Evolutionary conservation across 2,329 filamentous ascomycete genomes (phyloP), one percentile per base, ranked within the genome.

Genomic region (Alternaria tenuissima): DNA sequence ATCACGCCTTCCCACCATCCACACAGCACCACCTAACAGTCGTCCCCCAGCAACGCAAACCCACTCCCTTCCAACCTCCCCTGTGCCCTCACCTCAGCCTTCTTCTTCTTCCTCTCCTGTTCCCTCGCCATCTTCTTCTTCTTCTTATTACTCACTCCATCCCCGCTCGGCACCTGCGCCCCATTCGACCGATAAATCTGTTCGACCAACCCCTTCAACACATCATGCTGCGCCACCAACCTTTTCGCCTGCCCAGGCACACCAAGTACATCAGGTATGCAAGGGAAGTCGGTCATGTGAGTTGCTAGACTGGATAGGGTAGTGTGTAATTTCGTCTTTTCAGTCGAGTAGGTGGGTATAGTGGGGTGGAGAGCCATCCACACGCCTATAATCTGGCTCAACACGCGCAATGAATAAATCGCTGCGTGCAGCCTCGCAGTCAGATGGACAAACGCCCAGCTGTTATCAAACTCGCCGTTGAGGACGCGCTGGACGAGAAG

Each of bases 381-480:
- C 8, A 77, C 65, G 1, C 55, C 44, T 11, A 78, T 55, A 9
- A 80, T 67, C 54, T 83, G 81, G 24, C 71, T 71, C 14, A 82
- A 67, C 55, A 83, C 77, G 3, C 81, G 73, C 0, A 83, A 47
- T 0, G 81, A 82, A 59, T 83, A 83, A 7, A 81, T 69, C 1
- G 73, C 71, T 6, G 81, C 80, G 51, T 83, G 79, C 6, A 80
- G 61, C 22, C 80, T 74, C 9, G 80, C 80, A 6, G 66, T 68
- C 6, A 81, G 64, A 26, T 82, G 81, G 6, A 82, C 59, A 5
- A 73, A 73, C 0, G 67, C 61, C 81, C 80, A 82, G 0, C 66
- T 74, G 16, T 72, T 71, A 42, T 76, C 66, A n/a, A 73, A 73
- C 0, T 76, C 66, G 8, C 71, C 72, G 3, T 70, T 70, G 3